phyloP scores from a whole-genome alignment of 371 early-diverging fungal species.

The Coemansia sp. region DNA sequence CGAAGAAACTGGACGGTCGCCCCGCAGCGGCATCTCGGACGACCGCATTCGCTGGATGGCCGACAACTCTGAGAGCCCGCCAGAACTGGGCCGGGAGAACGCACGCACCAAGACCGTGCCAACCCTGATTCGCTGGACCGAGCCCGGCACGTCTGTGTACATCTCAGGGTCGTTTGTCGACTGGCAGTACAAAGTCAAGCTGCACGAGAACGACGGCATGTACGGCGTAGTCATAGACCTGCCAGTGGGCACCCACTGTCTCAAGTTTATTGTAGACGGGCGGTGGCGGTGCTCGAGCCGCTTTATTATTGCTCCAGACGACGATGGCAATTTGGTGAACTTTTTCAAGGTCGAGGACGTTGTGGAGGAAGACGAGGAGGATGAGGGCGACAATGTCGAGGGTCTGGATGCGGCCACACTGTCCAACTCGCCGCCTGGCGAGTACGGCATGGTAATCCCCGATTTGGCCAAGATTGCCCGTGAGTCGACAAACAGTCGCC shows the following conservation, averaged over 20 bases:
- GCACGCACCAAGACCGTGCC: constrained; percentile 52
- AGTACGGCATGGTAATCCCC: constrained; percentile 68
- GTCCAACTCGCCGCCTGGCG: constrained; percentile 60
- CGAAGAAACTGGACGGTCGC: constrained; percentile 36
- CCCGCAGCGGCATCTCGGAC: constrained; percentile 39
- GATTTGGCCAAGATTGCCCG: constrained; percentile 40
- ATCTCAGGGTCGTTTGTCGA: constrained; percentile 97
- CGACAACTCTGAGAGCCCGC: constrained; percentile 7
- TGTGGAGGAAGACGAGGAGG: constrained; percentile 39
- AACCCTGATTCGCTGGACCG: constrained; percentile 88
- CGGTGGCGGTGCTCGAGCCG: constrained; percentile 95
- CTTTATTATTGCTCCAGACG: constrained; percentile 86
- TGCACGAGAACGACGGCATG: constrained; percentile 61
- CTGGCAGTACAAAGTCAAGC: constrained; percentile 90
- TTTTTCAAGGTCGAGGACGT: constrained; percentile 76
- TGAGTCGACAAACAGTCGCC: constrained; percentile 23
- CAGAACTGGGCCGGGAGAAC: constrained; percentile 1
- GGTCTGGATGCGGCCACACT: constrained; percentile 47
- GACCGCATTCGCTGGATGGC: constrained; percentile 34
- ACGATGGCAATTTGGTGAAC: constrained; percentile 94
- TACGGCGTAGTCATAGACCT: constrained; percentile 69
- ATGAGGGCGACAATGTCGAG: constrained; percentile 53
- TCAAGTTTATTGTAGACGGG: constrained; percentile 97
- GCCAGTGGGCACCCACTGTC: constrained; percentile 88
- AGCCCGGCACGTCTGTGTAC: constrained; percentile 83